phyloP scores from a whole-genome alignment of 768 basidiomycete genomes.

The Sistotremastrum niveocremeum region DNA sequence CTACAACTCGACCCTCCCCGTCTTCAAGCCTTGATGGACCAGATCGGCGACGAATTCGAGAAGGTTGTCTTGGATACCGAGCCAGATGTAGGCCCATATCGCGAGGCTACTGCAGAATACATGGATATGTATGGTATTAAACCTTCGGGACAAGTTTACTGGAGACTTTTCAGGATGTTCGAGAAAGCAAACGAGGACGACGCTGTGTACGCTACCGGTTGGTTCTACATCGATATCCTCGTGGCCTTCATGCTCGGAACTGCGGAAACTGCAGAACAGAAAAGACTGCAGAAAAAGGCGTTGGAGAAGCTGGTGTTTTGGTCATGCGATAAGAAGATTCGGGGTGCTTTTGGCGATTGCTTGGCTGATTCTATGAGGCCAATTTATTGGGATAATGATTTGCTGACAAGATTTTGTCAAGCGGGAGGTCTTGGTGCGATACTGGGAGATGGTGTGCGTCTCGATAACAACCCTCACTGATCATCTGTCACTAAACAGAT shows the following conservation, averaged over 20 bases:
- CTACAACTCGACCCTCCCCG: constrained; percentile 14
- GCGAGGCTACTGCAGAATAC: constrained; percentile 13
- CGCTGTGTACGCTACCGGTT: constrained; percentile 14
- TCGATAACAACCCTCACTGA: not conserved
- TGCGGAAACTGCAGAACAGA: not conserved
- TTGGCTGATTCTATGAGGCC: constrained; percentile 17
- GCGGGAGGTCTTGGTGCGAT: constrained; percentile 15
- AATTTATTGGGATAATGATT: constrained; percentile 11
- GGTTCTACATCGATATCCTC: constrained; percentile 14
- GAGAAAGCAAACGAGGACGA: constrained; percentile 9
- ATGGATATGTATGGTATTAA: constrained; percentile 5
- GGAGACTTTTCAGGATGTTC: constrained; percentile 2
- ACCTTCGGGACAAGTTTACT: constrained; percentile 1
- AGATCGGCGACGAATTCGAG: constrained; percentile 12
- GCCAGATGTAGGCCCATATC: constrained; percentile 16
- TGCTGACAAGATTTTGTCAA: constrained; percentile 12
- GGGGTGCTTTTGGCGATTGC: constrained; percentile 13
- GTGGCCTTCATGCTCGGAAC: constrained; percentile 14
- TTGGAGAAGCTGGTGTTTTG: constrained; percentile 12
- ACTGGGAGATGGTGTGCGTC: constrained; percentile 15
- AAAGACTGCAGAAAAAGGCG: constrained; percentile 1
- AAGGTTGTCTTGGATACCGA: constrained; percentile 15
- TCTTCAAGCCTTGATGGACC: constrained; percentile 10
- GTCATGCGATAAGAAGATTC: constrained; percentile 10
- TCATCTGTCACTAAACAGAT: too few species aligned